phyloP scores from a whole-genome alignment of 139 green algal species.

The Microglena sp. region DNA sequence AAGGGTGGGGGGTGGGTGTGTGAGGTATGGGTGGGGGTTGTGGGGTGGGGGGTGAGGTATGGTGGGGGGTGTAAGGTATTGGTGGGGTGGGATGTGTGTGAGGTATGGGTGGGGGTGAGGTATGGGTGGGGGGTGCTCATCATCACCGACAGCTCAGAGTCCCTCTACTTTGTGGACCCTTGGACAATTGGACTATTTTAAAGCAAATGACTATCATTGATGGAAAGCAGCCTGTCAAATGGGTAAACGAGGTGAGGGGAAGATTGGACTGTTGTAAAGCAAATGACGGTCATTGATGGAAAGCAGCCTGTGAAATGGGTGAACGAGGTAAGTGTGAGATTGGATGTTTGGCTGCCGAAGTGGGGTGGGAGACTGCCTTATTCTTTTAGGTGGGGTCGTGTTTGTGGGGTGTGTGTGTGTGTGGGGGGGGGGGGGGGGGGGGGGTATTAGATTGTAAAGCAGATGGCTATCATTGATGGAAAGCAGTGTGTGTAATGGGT shows the following conservation, averaged over 20 bases:
- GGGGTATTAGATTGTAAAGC: constrained; percentile 43
- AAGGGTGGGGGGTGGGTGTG: too few species aligned
- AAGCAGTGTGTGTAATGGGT: constrained; percentile 28
- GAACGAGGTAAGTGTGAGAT: constrained; percentile 54
- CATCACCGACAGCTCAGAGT: constrained; percentile 53
- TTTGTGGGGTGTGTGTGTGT: too few species aligned
- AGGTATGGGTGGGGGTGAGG: too few species aligned
- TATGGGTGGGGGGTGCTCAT: too few species aligned
- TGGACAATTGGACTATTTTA: constrained; percentile 25
- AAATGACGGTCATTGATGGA: constrained; percentile 28
- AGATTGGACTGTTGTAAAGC: constrained; percentile 25
- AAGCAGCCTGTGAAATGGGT: constrained; percentile 29
- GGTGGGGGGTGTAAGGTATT: too few species aligned
- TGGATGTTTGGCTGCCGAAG: too few species aligned
- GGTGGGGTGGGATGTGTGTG: too few species aligned
- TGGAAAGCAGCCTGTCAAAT: constrained; percentile 16
- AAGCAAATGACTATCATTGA: constrained; percentile 30
- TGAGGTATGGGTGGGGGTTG: too few species aligned
- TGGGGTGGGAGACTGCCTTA: too few species aligned
- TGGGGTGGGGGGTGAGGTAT: too few species aligned
- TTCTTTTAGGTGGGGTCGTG: too few species aligned
- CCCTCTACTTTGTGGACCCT: constrained; percentile 56
- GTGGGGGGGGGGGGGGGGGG: too few species aligned
- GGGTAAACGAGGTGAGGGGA: constrained; percentile 56
- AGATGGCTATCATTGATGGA: constrained; percentile 28